A percentile compares a stretch with the other conserved stretches of the same genome.
Conservation (phyloP, 164 flowering plant species). For the Nymphaea colorata region DNA sequence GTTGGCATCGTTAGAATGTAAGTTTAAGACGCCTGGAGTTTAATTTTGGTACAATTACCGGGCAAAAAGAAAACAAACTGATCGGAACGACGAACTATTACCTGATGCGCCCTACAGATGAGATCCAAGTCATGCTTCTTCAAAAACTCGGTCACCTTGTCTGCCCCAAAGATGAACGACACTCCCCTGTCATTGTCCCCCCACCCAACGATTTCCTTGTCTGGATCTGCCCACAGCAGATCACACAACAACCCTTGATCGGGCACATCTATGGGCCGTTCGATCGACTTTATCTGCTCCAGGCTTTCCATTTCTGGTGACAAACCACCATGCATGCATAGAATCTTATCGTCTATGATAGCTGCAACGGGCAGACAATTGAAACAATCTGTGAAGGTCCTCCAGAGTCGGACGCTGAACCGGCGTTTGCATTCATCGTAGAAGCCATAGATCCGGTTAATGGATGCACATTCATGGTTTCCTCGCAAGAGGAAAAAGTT, state of each 20-base stretch:
- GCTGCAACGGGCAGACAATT: conserved; percentile 51
- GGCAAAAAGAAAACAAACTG: background rate
- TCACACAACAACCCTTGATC: conserved; percentile 46
- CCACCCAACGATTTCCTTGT: conserved; percentile 40
- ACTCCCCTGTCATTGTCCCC: conserved; percentile 52
- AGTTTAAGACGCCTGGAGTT: background rate
- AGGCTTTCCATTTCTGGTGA: conserved; percentile 39
- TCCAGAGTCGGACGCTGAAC: conserved; percentile 45
- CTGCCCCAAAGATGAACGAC: conserved; percentile 44
- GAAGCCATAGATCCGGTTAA: conserved; percentile 51
- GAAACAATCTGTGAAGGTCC: conserved; percentile 40
- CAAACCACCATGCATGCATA: conserved; percentile 52
- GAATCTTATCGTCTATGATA: conserved; percentile 34
- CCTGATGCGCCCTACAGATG: conserved; percentile 57
- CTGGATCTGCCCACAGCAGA: conserved; percentile 48
- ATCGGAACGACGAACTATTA: background rate
- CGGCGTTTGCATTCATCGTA: conserved; percentile 51
- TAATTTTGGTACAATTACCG: background rate
- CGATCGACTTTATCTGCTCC: conserved; percentile 35
- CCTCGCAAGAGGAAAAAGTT: conserved; percentile 50
- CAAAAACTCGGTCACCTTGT: conserved; percentile 39
- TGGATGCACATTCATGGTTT: conserved; percentile 52
- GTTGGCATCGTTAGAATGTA: background rate
- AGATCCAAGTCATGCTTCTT: conserved; percentile 48
- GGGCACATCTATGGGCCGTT: conserved; percentile 43